These are phyloP conservation scores for Aspergillus brunneoviolaceus DNA, from an alignment of 2,329 filamentous ascomycete genomes.

Conservation along the genomic window DNA sequence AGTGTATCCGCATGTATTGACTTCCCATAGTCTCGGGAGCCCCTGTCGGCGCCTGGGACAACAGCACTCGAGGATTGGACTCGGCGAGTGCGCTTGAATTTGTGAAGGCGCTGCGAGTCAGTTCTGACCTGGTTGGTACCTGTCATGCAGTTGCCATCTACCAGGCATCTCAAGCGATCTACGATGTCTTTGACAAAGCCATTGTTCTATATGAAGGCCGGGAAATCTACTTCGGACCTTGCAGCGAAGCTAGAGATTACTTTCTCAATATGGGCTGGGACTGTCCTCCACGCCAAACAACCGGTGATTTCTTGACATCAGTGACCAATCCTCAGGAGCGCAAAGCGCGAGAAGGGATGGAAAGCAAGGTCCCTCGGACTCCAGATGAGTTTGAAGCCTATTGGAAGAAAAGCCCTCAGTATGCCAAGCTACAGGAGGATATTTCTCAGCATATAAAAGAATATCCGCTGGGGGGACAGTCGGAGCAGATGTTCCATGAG, in stretches of 20 bases:
- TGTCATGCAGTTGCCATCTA: conserved; percentile 61
- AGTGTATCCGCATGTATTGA: conserved; percentile 1
- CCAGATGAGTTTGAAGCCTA: conserved; percentile 64
- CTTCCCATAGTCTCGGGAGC: conserved; percentile 33
- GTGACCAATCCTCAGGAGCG: conserved; percentile 66
- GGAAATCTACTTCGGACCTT: conserved; percentile 73
- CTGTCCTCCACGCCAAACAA: conserved; percentile 66
- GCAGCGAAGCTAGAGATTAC: conserved; percentile 59
- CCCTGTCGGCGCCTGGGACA: conserved; percentile 45
- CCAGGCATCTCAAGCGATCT: conserved; percentile 52
- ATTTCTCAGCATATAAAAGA: conserved; percentile 35
- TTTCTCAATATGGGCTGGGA: conserved; percentile 69
- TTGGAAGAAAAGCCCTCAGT: conserved; percentile 44
- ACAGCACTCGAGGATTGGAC: conserved; percentile 55
- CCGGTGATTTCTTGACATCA: conserved; percentile 68
- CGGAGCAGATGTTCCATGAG: conserved; percentile 32
- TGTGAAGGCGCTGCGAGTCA: conserved; percentile 52
- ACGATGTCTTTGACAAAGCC: conserved; percentile 70
- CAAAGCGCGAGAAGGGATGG: conserved; percentile 56
- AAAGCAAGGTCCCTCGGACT: conserved; percentile 62
- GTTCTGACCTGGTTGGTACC: conserved; percentile 50
- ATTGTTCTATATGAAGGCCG: conserved; percentile 73
- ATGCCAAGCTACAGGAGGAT: conserved; percentile 32
- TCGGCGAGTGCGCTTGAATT: conserved; percentile 61
- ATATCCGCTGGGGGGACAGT: conserved; percentile 34